Base-by-base conservation (phyloP, 2,329 filamentous ascomycete genomes). In the Alternaria novae-zelandiae region DNA sequence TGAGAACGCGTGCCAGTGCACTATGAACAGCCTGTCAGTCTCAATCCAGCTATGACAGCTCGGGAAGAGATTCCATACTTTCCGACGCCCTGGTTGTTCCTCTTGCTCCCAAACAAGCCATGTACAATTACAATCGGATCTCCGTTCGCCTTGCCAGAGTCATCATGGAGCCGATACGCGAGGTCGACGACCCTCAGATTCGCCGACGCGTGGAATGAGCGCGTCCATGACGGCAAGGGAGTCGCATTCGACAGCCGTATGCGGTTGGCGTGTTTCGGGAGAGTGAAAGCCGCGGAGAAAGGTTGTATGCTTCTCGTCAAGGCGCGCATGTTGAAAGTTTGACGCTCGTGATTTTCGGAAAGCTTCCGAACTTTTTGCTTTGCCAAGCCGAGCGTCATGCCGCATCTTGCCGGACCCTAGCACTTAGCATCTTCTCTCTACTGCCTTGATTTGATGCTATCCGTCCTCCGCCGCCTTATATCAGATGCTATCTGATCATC, bases 11-110 rank as follows among this genome's bases (percentile, higher is more conserved):
- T 44, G 94, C 92, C 54, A 98, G 83, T 41, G 88, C 89, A 83
- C 94, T 96, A 12, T n/a, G 32, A 6, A 13, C 3, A n/a, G 2
- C 3, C 3, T 41, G 49, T 59, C 28, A 59, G 49, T 49, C 4
- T 3, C 5, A 8, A 8, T n/a, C 9, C 20, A 36, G 20, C 5
- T 11, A 41, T n/a, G 5, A n/a, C 13, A 5, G 1, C 2, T 26
- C 1, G 3, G 1, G 5, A 5, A 5, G 7, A 4, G 6, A 4
- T 12, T 7, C 1, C 63, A 12, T 63, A 97, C 95, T 94, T 97
- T 90, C 94, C 96, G 67, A 98, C 96, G 74, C 87, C 92, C 79
- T 94, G 86, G 78, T 97, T 97, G 79, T 98, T 98, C 83, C 93
- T 94, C 83, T 96, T 97, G 41, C 93, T 97, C 20, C 95, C 95